Evolutionary conservation across 441 rosid species (phyloP).

Genomic region (Hura crepitans): DNA sequence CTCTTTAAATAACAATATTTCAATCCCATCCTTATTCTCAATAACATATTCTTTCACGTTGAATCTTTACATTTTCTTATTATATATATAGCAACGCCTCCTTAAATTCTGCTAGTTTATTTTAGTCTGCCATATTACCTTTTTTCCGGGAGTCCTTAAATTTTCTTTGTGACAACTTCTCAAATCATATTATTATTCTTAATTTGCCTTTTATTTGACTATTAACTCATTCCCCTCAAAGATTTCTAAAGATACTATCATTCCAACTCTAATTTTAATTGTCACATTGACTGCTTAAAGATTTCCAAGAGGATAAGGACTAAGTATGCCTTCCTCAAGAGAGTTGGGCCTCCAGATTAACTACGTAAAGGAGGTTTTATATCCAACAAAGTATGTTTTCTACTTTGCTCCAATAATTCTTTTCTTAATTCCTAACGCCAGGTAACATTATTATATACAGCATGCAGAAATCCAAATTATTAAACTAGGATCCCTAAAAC

Average conservation of each 20-base stretch:
- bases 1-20: not conserved
- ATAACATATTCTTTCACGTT: not conserved
- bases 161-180: not conserved
- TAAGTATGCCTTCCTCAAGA: not conserved
- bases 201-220: not conserved
- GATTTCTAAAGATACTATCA: not conserved
- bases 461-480: not conserved
- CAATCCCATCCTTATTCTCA: slow-evolving; percentile 1
- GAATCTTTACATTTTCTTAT: not conserved
- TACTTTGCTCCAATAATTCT: not conserved
- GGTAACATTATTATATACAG: not conserved
- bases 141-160: not conserved
- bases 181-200: not conserved
- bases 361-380: not conserved
- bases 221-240: not conserved
- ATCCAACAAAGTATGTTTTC: not conserved
- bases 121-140: not conserved
- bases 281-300: not conserved
- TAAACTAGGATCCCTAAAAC: not conserved
- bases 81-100: not conserved
- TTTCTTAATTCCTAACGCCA: not conserved
- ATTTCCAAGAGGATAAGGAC: too few species aligned
- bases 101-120: not conserved
- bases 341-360: not conserved
- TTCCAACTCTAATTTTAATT: too few species aligned